Percentiles rank a stretch among this genome's conserved stretches.
Evolutionary conservation across 2,329 filamentous ascomycete species (phyloP).

Genomic region (Pestalotiopsis sp.): DNA sequence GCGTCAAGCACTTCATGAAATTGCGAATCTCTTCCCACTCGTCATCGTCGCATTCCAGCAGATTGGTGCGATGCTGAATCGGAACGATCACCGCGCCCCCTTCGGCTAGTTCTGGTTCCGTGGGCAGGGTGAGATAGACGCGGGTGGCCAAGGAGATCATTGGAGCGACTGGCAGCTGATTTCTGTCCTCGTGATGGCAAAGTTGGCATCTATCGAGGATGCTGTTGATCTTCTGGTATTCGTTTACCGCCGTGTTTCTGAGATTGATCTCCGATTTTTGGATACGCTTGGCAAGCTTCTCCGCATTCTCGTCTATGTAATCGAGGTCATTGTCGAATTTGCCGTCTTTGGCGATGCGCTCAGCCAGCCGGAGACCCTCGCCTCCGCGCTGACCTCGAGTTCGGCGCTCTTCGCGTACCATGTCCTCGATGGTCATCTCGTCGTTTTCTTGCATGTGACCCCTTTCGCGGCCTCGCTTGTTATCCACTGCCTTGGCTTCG

Average conservation of each 20-base stretch:
- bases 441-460: slow-evolving; percentile 89
- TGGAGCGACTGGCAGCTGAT: slow-evolving; percentile 77
- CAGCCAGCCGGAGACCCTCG: slow-evolving; percentile 81
- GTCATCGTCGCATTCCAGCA: slow-evolving; percentile 97
- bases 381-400: slow-evolving; percentile 78
- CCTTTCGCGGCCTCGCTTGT: slow-evolving; percentile 80
- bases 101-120: slow-evolving; percentile 82
- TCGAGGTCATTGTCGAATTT: slow-evolving; percentile 93
- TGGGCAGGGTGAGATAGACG: slow-evolving; percentile 85
- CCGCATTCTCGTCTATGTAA: slow-evolving; percentile 96
- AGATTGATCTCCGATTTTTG: slow-evolving; percentile 88
- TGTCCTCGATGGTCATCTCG: slow-evolving; percentile 95
- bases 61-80: slow-evolving; percentile 82
- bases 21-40: slow-evolving; percentile 99
- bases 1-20: slow-evolving; percentile 95
- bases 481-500: slow-evolving; percentile 79
- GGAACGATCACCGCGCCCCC: slow-evolving; percentile 89
- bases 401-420: slow-evolving; percentile 91
- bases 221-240: slow-evolving; percentile 87
- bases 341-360: slow-evolving; percentile 89
- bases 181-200: slow-evolving; percentile 85
- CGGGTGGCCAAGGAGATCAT: slow-evolving; percentile 84
- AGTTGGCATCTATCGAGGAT: slow-evolving; percentile 87
- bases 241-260: slow-evolving; percentile 82
- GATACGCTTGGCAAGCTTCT: slow-evolving; percentile 83